Base-by-base conservation (phyloP, 331 rosid species). In the Phaseolus coccineus region DNA sequence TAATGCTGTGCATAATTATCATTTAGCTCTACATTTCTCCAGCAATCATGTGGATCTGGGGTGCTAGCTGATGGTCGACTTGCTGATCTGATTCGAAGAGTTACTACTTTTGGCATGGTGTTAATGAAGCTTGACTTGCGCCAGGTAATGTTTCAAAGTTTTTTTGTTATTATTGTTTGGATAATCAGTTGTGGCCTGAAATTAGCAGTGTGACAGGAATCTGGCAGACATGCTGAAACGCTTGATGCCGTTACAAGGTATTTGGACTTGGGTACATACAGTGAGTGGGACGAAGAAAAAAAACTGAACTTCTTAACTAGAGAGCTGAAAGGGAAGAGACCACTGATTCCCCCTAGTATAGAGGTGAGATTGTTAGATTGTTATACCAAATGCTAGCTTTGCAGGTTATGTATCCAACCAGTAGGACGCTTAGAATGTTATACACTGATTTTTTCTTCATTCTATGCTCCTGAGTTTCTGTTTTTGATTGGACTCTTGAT, bases 251-350 rank as follows among this genome's bases (percentile, higher is more conserved):
- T 92, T 71, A 92, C 96, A 48, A 53, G 27, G 64, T 86, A 87
- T 87, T 82, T 92, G 90, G 94, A 85, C 52, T 69, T 92, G 84
- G 97, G 93, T 27, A 76, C 81, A 52, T 92, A 81, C 76, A 90
- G 93, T 81, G 96, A 90, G 80, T 92, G 97, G 97, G 89, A 92
- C 81, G 97, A 92, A 86, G 96, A 89, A 71, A 90, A 87, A 84
- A 92, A 89, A 71, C 79, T 90, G 83, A 87, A 89, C 51, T 92
- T 92, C 85, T 78, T 92, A 73, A 85, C 91, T 3, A 85, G 56
- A 86, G 97, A 92, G 78, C 84, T 92, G 57, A 89, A 87, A 73
- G 97, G 97, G 77, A 92, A 92, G 83, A 84, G 96, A 48, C 97
- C 97, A 6, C 87, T 92, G 12, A 87, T 90, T 84, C 92, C 96